Percentiles rank a stretch among this genome's conserved stretches.
These are phyloP conservation scores for Millerozyma acaciae DNA, from an alignment of 805 yeast genomes.

Conservation along the genomic window DNA sequence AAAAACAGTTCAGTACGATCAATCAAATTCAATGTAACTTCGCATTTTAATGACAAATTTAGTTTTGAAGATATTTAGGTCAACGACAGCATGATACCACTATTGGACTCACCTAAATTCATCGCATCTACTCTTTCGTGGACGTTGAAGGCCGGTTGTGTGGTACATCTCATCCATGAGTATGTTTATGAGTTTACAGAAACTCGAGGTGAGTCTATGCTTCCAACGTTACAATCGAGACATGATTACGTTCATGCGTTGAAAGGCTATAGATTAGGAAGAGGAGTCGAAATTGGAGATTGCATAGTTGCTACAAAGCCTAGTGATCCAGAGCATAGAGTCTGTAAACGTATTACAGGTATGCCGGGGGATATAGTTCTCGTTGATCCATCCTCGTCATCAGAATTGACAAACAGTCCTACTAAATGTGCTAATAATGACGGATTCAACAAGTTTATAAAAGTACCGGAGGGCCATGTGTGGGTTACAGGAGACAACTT, in stretches of 20 bases:
- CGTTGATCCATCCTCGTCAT: slow-evolving; percentile 71
- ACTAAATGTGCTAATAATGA: slow-evolving; percentile 27
- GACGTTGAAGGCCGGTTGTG: slow-evolving; percentile 58
- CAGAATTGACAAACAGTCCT: slow-evolving; percentile 35
- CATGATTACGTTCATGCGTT: slow-evolving; percentile 78
- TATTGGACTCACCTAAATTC: slow-evolving; percentile 23
- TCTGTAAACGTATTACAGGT: slow-evolving; percentile 91
- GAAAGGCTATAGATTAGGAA: slow-evolving; percentile 61
- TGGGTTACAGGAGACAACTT: slow-evolving; percentile 98
- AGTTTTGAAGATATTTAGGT: too few relatives aligned
- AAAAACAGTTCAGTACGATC: too few relatives aligned
- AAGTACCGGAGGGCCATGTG: slow-evolving; percentile 89
- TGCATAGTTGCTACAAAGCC: slow-evolving; percentile 87
- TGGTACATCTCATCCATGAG: slow-evolving; percentile 62
- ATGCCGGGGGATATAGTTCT: slow-evolving; percentile 90
- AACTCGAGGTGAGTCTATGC: slow-evolving; percentile 92
- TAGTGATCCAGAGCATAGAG: slow-evolving; percentile 77
- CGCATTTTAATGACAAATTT: too few relatives aligned
- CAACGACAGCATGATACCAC: slow-evolving; percentile 6
- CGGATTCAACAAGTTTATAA: slow-evolving; percentile 54
- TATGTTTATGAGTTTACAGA: slow-evolving; percentile 71
- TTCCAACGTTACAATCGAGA: slow-evolving; percentile 75
- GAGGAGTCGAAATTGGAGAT: slow-evolving; percentile 74
- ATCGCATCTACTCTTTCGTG: slow-evolving; percentile 39
- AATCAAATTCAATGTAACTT: too few relatives aligned